Evolutionary conservation across 228 moss, liverwort and hornwort species (phyloP), one percentile per base, ranked within the genome.

Genomic region (Sphagnum magellanicum): DNA sequence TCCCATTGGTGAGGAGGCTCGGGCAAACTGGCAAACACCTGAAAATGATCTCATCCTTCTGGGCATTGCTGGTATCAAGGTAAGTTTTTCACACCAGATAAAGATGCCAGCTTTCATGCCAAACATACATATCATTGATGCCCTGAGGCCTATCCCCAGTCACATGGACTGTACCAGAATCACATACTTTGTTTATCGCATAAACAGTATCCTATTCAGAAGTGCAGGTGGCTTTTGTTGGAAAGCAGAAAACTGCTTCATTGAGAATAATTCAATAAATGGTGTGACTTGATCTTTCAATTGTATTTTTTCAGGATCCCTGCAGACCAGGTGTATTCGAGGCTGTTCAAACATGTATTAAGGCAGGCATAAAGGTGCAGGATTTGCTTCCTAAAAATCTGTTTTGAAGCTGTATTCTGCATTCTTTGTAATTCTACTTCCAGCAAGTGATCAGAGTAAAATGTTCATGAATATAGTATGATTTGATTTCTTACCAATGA

Each of bases 41-140:
- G 71, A 64, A 53, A 10, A 51, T 10, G 55, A 60, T n/a, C 76
- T 89, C 14, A 74, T 68, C 5, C 80, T 85, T 65, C 0, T 85
- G 53, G 78, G 72, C 65, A 73, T 84, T 12, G 64, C 84, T 49
- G 88, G 88, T 14, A 81, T 88, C 48, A 88, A 32, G 32, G 32
- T 32, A 32, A 32, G 32, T 32, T 32, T 32, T 81, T 80, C 76
- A 73, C 17, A 55, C 9, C 12, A 1, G 9, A 55, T 55, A 55
- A 55, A 12, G 8, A 55, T 8, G 12, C 12, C 55, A 32, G 32
- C 55, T 8, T 55, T 4, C 8, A 8, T 8, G 55, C 32, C 8
- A 55, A 12, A 55, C 9, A 55, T 8, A 12, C 12, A 55, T 12
- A 12, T 55, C 12, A 55, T 55, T 1, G 9, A 55, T 55, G 8